Evolutionary conservation across 306 rosid species (phyloP), one percentile per base, ranked within the genome.

Genomic region (Vicia villosa): DNA sequence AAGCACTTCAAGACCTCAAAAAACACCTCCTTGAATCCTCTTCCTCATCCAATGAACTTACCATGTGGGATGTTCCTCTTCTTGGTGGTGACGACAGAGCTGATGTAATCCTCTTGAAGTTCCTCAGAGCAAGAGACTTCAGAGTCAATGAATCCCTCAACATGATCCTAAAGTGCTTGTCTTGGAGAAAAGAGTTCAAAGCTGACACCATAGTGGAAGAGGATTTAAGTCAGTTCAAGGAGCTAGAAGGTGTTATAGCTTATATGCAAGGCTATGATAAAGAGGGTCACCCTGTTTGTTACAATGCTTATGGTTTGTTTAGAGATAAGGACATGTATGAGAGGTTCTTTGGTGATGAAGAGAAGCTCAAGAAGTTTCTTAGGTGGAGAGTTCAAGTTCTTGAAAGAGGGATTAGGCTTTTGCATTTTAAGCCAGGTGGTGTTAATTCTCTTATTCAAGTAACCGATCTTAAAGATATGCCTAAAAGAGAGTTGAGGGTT

Each of bases 381-480:
- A 88, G 91, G 43, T 94, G 99, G 99, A 86, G 99, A 54, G 95
- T 94, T 80, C 99, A 91, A 56, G 96, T 94, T 6, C 84, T 94
- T 30, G 99, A 94, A 36, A 87, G 85, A 58, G 96, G 97, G 1
- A 87, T 94, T 14, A 84, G 83, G 12, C 86, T 91, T 24, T 70
- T 94, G 3, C 87, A 94, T 82, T 94, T 94, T 63, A 88, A 91
- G 78, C 91, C 99, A 32, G 96, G 96, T 17, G 99, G 95, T 20
- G 84, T 91, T 28, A 94, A 91, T 69, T 86, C 99, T 3, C 73
- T 94, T 17, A 91, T 94, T 63, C 99, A 94, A 50, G 97, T 94
- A 32, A 94, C 97, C 19, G 99, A 94, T 71, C 99, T 94, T 1
- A 94, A 91, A 58, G 97, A 94, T 83, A 91, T 94, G 97, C 99